Percentiles rank a stretch among this genome's conserved stretches.
These are phyloP conservation scores for Cruciata laevipes DNA, from an alignment of 257 asterid species.

Conservation along the genomic window DNA sequence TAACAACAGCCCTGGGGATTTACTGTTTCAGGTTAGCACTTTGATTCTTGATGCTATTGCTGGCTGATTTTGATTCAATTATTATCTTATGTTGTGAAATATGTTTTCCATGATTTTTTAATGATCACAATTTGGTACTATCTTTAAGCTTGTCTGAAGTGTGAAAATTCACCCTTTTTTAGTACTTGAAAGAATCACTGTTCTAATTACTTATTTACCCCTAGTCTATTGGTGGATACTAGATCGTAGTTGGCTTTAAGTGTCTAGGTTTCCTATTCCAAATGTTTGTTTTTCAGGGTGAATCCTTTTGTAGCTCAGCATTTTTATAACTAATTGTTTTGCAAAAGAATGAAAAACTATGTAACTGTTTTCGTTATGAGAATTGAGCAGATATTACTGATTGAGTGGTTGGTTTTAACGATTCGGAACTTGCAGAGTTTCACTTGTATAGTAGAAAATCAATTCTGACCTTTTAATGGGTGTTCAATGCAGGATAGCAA, in stretches of 20 bases:
- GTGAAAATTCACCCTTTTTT: too few relatives aligned
- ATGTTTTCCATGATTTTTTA: not conserved
- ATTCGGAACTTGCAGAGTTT: not conserved
- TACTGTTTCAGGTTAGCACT: conserved; percentile 82
- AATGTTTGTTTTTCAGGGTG: not conserved
- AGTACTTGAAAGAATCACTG: not conserved
- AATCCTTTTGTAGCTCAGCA: not conserved
- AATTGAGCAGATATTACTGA: not conserved
- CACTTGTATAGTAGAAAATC: not conserved
- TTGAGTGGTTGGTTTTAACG: not conserved
- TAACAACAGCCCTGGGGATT: conserved; percentile 85
- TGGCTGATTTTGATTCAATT: conserved; percentile 1
- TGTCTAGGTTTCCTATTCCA: not conserved
- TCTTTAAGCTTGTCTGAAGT: too few relatives aligned
- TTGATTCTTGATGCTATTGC: conserved; percentile 2
- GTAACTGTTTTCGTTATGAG: not conserved
- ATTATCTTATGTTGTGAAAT: not conserved
- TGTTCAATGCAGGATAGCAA: conserved; percentile 52
- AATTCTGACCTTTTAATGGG: conserved; percentile 6
- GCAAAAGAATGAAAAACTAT: not conserved
- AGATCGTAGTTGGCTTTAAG: not conserved
- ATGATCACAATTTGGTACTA: too few relatives aligned
- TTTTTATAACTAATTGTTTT: not conserved
- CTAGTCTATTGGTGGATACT: not conserved
- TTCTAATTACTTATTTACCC: not conserved